Conservation (phyloP, 768 basidiomycete genomes). For the Filobasidium wieringae region DNA sequence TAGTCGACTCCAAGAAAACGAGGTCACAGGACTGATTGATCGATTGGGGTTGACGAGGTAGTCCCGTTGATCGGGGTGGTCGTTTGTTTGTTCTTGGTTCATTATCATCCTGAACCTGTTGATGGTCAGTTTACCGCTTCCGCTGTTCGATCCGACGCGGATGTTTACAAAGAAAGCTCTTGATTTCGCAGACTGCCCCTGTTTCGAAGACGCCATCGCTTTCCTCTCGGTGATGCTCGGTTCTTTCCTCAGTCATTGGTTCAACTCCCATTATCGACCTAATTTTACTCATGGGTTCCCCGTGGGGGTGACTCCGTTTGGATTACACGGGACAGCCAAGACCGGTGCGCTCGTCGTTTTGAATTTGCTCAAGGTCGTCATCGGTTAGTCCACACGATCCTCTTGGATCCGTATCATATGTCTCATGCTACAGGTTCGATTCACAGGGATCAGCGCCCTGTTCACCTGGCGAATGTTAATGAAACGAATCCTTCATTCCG, state of each 20-base stretch:
- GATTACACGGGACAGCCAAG: neutral
- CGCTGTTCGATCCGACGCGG: neutral
- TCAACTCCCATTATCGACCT: slow-evolving; percentile 28
- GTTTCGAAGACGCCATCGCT: slow-evolving; percentile 95
- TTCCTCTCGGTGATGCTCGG: slow-evolving; percentile 76
- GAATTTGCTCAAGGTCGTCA: slow-evolving; percentile 38
- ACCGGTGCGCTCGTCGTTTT: neutral
- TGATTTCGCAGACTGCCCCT: slow-evolving; percentile 59
- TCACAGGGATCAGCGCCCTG: slow-evolving; percentile 59
- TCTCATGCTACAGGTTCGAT: neutral
- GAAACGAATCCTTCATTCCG: slow-evolving; percentile 59
- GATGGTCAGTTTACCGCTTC: slow-evolving; percentile 41
- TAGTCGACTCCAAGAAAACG: slow-evolving; percentile 20
- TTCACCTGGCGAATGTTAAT: slow-evolving; percentile 80
- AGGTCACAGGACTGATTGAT: slow-evolving; percentile 41
- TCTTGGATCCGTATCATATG: neutral
- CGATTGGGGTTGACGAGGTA: slow-evolving; percentile 16
- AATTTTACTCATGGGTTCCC: neutral
- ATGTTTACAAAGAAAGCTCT: neutral
- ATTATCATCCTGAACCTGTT: slow-evolving; percentile 83
- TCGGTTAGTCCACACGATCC: slow-evolving; percentile 35
- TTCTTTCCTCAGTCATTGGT: slow-evolving; percentile 59
- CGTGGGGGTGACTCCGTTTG: neutral
- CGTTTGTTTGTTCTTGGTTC: slow-evolving; percentile 60
- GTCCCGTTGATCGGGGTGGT: slow-evolving; percentile 24